phyloP scores from a whole-genome alignment of 148 eudicot species.

The Amaranthus cruentus region DNA sequence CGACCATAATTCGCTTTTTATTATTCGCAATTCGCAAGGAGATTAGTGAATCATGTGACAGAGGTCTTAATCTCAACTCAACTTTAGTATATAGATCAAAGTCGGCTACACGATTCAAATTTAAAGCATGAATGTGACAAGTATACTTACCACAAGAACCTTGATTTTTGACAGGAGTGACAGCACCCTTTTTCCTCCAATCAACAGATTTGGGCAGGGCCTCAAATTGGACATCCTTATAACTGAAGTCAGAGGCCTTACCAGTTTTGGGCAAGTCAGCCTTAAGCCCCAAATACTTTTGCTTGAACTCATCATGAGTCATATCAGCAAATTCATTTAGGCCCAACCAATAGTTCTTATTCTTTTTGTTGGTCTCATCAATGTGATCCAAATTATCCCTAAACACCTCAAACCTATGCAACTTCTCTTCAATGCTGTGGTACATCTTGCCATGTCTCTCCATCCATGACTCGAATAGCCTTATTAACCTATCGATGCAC shows the following conservation, averaged over 20 bases:
- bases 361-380: conserved; percentile 74
- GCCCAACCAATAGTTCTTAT: conserved; percentile 82
- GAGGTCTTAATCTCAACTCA: too few relatives aligned
- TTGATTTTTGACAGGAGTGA: conserved; percentile 83
- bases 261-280: conserved; percentile 36
- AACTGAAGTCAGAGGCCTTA: conserved; percentile 50
- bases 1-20: too few relatives aligned
- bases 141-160: conserved; percentile 70
- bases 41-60: too few relatives aligned
- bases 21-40: too few relatives aligned
- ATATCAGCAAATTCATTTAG: conserved; percentile 86
- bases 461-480: conserved; percentile 82
- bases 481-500: conserved; percentile 50
- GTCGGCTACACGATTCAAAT: too few relatives aligned
- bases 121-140: not conserved
- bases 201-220: conserved; percentile 77
- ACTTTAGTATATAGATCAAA: too few relatives aligned
- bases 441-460: conserved; percentile 71
- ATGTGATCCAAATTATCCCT: conserved; percentile 87
- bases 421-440: conserved; percentile 70
- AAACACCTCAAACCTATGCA: conserved; percentile 89
- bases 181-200: conserved; percentile 88
- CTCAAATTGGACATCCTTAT: conserved; percentile 44
- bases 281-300: conserved; percentile 68
- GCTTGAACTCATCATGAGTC: conserved; percentile 91